Base-by-base conservation (phyloP, 768 basidiomycete genomes). In the Panellus pusillus region DNA sequence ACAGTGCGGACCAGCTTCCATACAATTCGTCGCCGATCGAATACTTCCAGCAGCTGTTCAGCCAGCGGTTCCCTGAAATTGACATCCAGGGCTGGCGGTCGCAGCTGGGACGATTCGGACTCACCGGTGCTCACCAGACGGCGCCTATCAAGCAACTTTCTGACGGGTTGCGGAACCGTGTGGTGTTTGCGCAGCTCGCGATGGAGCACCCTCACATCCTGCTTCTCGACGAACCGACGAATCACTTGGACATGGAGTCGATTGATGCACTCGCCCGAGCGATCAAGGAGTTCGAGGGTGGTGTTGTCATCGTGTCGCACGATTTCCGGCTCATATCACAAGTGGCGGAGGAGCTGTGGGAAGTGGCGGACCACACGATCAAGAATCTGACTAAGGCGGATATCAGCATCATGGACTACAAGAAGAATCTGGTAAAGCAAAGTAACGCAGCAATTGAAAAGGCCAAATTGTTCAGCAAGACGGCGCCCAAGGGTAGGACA, bases 271-370 rank as follows among this genome's bases (percentile, higher is more conserved):
- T 99, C 44, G 97, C 97, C 7, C 70, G 72, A 20, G 96, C 97
- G 45, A 98, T 99, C 79, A 97, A 96, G 71, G 91, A 91, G 66
- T 99, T 92, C 69, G 89, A 91, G 66, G 97, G 97, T 55, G 96
- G 97, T 65, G 97, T 99, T 37, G 97, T 98, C 63, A 98, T 99
- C 68, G 97, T 99, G 60, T 98, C 95, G 44, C 97, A 98, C 77
- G 96, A 99, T 73, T 99, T 99, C 89, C 91, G 96, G 64, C 84
- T 98, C 60, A 98, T 98, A 72, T 89, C 89, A 45, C 95, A 98
- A 75, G 96, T 99, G 35, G 97, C 96, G 36, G 91, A 98, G 68
- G 96, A 98, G 70, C 85, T 99, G 8, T 99, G 97, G 97, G 97
- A 99, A 71, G 97, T 99, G 50, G 92, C 93, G 67, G 81, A 93